Evolutionary conservation across 805 yeast species (phyloP).

Genomic region (Saturnispora galanensis): DNA sequence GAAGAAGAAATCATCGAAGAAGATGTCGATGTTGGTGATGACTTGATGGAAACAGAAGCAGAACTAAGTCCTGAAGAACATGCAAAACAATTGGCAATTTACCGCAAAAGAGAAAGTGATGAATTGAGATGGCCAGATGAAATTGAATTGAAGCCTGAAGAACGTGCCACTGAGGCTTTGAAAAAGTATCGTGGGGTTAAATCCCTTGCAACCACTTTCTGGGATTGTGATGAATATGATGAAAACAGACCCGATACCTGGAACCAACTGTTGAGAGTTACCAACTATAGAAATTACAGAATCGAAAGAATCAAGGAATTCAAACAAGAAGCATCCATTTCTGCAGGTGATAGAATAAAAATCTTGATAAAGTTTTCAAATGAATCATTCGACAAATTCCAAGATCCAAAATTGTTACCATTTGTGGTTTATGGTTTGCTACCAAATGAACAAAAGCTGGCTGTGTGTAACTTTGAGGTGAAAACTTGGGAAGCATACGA

Average conservation of each 20-base stretch:
- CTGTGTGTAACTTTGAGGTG: constrained; percentile 73
- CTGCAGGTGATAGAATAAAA: constrained; percentile 56
- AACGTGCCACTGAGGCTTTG: constrained; percentile 65
- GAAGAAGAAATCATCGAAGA: constrained; percentile 34
- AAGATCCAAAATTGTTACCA: constrained; percentile 37
- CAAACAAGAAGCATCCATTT: constrained; percentile 34
- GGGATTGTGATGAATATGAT: constrained; percentile 85
- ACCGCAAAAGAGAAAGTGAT: constrained; percentile 62
- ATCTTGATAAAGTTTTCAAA: constrained; percentile 52
- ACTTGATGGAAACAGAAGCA: constrained; percentile 49
- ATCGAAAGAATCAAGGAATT: constrained; percentile 59
- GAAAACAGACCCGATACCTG: constrained; percentile 64
- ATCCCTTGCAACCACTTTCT: constrained; percentile 64
- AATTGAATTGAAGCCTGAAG: constrained; percentile 70
- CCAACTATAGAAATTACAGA: constrained; percentile 67
- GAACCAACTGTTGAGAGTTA: constrained; percentile 62
- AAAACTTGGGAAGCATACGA: constrained; percentile 87
- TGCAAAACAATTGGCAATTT: constrained; percentile 60
- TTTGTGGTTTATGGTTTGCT: constrained; percentile 65
- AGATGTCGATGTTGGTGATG: constrained; percentile 27
- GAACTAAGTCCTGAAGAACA: constrained; percentile 80
- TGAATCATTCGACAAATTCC: constrained; percentile 32
- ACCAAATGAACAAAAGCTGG: constrained; percentile 77
- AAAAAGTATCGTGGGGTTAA: constrained; percentile 80
- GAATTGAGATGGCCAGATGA: constrained; percentile 95